phyloP scores from a whole-genome alignment of 768 basidiomycete species.

The Ramaria sp. region DNA sequence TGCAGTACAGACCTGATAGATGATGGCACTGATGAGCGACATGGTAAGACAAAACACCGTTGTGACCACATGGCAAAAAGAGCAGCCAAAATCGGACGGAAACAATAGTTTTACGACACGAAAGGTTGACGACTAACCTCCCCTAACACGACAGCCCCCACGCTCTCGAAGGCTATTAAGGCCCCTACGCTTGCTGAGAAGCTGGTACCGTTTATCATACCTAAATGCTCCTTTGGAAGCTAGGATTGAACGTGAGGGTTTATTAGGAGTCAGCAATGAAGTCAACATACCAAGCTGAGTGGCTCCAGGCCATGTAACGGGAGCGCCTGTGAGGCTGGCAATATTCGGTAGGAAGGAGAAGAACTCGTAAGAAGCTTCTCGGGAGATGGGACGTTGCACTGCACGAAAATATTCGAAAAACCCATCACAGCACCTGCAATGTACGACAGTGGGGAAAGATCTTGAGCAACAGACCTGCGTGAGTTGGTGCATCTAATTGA shows the following conservation, averaged over 20 bases:
- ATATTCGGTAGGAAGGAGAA: conserved; percentile 7
- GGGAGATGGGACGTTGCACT: conserved; percentile 4
- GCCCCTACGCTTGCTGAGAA: conserved; percentile 74
- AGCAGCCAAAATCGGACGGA: not conserved
- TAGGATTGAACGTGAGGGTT: conserved; percentile 43
- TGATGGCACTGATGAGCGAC: conserved; percentile 37
- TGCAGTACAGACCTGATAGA: conserved; percentile 65
- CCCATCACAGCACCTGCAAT: conserved; percentile 74
- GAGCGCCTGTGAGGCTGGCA: conserved; percentile 6
- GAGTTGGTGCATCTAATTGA: not conserved
- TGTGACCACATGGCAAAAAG: too few species aligned
- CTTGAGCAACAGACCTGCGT: conserved; percentile 23
- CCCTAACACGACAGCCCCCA: conserved; percentile 22
- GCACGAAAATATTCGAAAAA: conserved; percentile 65
- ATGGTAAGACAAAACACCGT: not conserved
- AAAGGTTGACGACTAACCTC: conserved; percentile 11
- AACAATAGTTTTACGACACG: not conserved
- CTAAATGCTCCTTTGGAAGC: conserved; percentile 57
- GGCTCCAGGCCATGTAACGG: conserved; percentile 39
- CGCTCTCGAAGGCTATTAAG: conserved; percentile 62
- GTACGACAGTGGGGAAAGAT: conserved; percentile 73
- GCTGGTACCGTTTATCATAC: conserved; percentile 77
- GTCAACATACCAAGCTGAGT: conserved; percentile 25
- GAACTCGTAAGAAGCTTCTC: conserved; percentile 6
- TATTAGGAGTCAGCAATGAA: conserved; percentile 38